Base-by-base conservation (phyloP, 257 asterid genomes). In the Gentiana dahurica region DNA sequence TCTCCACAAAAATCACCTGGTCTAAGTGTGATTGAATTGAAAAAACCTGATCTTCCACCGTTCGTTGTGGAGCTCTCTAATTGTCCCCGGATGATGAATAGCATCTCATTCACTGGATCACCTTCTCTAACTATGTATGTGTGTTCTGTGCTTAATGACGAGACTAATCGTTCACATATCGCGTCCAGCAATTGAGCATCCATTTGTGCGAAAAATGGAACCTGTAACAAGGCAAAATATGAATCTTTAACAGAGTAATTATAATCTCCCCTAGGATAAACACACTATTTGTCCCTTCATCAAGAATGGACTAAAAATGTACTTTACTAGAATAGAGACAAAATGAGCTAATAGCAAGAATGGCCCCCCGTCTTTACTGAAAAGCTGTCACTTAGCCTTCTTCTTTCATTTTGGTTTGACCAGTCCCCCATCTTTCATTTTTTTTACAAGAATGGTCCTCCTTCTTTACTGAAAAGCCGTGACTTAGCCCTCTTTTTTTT, bases 1-100 rank as follows among this genome's bases (percentile, higher is more conserved):
- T 91, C 98, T 6, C 98, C 98, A 41, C 94, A 87, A 50, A 91
- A 91, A 60, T 87, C 98, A 10, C 95, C 96, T 0, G 92, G 81
- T 24, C 87, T 60, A n/a, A 91, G 83, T 47, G 87, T 77, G 79
- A 73, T 85, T 1, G 90, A 79, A 49, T 91, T 91, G 81, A 74
- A 91, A 88, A 91, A 91, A 2, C 98, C 96, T 0, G 89, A 64
- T 38, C 91, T 70, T 36, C 98, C 96, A 0, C 98, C 98, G 56
- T 87, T 79, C 8, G 98, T 85, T 0, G 96, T 91, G 44, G 94
- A 82, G 81, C 96, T 91, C 63, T 87, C 95, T 54, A 91, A 70
- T 34, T 79, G 89, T 35, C 98, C 98, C 43, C 96, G 71, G 55
- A 91, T 91, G 70, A 91, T 70, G 72, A 91, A 91, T 3, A 85